Percentiles rank a stretch among this genome's conserved stretches.
These are phyloP conservation scores for Colletotrichum magnum DNA, from an alignment of 2,329 filamentous ascomycete species.

Conservation along the genomic window DNA sequence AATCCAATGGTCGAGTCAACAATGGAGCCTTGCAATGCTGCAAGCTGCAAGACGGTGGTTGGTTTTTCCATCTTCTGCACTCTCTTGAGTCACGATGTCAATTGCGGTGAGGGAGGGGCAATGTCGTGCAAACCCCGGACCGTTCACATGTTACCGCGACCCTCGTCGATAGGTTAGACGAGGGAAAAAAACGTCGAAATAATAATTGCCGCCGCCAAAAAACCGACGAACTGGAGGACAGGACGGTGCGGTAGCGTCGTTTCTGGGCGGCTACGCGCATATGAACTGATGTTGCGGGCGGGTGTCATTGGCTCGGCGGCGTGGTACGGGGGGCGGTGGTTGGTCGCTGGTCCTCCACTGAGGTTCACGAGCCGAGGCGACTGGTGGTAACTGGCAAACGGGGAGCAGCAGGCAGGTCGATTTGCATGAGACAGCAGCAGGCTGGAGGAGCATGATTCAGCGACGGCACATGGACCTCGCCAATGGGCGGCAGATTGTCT, in stretches of 20 bases:
- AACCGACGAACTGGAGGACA: neutral
- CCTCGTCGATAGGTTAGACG: neutral
- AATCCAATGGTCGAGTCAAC: neutral
- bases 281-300: conserved; percentile 4
- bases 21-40: neutral
- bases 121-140: neutral
- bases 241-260: conserved; percentile 20
- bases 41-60: neutral
- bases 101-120: neutral
- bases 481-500: neutral
- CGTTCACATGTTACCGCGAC: neutral
- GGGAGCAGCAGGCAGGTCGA: neutral
- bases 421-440: neutral
- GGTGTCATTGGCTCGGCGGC: neutral
- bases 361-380: neutral
- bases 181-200: neutral
- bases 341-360: conserved; percentile 1
- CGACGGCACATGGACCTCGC: neutral
- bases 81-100: neutral
- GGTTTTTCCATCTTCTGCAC: neutral
- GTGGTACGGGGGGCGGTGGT: neutral
- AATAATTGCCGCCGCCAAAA: too few species aligned
- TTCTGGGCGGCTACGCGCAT: conserved; percentile 31
- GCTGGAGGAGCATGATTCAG: neutral
- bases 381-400: neutral